Evolutionary conservation across 1,284 basidiomycete genomes (phyloP), one percentile per base, ranked within the genome.

Genomic region (Trametes pubescens): DNA sequence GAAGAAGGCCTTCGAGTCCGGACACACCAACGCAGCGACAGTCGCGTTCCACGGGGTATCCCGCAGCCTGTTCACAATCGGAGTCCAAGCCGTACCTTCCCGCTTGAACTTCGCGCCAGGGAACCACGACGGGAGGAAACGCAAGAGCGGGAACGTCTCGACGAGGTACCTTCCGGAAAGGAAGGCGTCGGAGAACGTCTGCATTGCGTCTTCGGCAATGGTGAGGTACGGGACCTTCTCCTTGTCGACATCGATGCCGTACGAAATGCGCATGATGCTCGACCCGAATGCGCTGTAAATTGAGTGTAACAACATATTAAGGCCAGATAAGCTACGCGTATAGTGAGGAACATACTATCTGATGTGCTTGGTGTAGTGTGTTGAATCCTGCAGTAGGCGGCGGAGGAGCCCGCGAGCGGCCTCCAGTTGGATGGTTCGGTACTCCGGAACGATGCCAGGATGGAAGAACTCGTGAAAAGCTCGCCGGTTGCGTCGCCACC

Each of bases 211-310:
- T 22, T 56, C 60, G 0, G 62, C 65, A 5, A 67, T 57, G 2
- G 29, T 37, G 7, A 65, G 26, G 32, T 64, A 67, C 44, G 59
- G 56, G 2, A 32, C 57, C 11, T 32, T 54, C 21, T 52, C 38
- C 10, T 61, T 52, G 10, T 78, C 76, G 10, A 72, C 68, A 40
- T 73, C 65, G 54, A 78, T 72, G 13, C 78, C 78, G 58, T 79
- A 73, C 6, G 73, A 61, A 29, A 79, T 67, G 18, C 64, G 68
- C 51, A 76, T 70, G 34, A 61, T 59, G 21, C 38, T 44, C 6
- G 49, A 55, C 2, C 58, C 46, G n/a, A n/a, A 24, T 8, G 38
- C 14, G 34, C 18, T 21, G 9, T 26, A 21, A 10, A 29, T 24
- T 8, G 29, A 32, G 29, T 32, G 29, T 32, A 37, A 21, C 1